Evolutionary conservation across 192 early-diverging fungal genomes (phyloP), one percentile per base, ranked within the genome.

Genomic region (Coemansia sp.): DNA sequence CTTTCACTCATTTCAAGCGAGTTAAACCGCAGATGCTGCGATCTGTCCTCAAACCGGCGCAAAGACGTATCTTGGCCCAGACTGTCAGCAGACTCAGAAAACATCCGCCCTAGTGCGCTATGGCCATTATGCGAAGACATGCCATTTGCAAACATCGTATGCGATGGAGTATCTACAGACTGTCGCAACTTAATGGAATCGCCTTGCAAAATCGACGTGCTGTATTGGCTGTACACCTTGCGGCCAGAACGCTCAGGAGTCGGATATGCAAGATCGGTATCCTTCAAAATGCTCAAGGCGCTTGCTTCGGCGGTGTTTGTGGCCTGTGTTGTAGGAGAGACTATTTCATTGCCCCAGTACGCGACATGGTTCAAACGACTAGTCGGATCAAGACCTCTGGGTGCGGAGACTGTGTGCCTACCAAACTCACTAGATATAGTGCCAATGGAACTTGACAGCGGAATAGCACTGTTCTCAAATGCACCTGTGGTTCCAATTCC

Each of bases 241-340:
- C 52, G 62, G 16, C 42, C 18, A n/a, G 60, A 47, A 10, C 63
- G 65, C 48, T 66, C 66, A 2, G 80, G 80, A 12, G 72, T 74
- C 10, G 80, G 75, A 37, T 83, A 83, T 2, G 80, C 80, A 5
- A 83, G 72, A 41, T 83, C 80, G 0, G 80, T 83, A 45, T 77
- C 80, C 48, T 78, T 83, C 16, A 83, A 61, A 36, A 83, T 83
- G 62, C 80, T 83, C 55, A 83, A 59, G 15, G 80, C 80, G 46
- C 80, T 83, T 19, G 80, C 71, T 46, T 83, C 80, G 0, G 80
- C 80, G 6, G 69, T 77, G 1, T 72, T 74, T 10, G 80, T 74
- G 6, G 80, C 71, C 49, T 63, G 47, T 41, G 73, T 59, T 5
- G 36, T 59, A 7, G 57, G 57, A 6, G 66, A 68, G 12, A 59